Percentiles rank a stretch among this genome's conserved stretches.
Evolutionary conservation across 371 early-diverging fungal genomes (phyloP).

Genomic region (Mucor racemosus): DNA sequence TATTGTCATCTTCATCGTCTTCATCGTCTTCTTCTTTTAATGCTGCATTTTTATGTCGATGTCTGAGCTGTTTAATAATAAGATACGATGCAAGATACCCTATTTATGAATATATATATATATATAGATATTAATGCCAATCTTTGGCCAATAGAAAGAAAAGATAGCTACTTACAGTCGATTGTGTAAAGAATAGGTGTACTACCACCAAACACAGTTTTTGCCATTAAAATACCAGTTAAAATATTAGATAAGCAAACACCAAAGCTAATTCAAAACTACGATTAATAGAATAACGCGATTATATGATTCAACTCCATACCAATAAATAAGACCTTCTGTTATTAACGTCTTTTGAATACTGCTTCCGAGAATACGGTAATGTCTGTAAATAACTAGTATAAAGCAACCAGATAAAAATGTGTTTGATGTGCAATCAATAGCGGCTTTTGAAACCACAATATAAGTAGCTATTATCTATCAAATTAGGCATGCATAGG

Average conservation of each 20-base stretch:
- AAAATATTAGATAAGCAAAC: slow-evolving; percentile 51
- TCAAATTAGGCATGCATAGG: neutral
- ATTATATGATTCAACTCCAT: neutral
- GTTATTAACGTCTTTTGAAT: slow-evolving; percentile 43
- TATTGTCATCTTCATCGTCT: slow-evolving; percentile 27
- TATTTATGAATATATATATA: slow-evolving; percentile 5
- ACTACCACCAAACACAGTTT: slow-evolving; percentile 40
- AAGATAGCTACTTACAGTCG: slow-evolving; percentile 38
- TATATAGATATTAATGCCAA: neutral
- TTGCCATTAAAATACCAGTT: slow-evolving; percentile 41
- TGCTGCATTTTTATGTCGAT: slow-evolving; percentile 17
- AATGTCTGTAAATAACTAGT: slow-evolving; percentile 50
- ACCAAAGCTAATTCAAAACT: slow-evolving; percentile 37
- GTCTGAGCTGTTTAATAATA: slow-evolving; percentile 49
- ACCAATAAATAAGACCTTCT: slow-evolving; percentile 53
- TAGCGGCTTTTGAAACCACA: slow-evolving; percentile 39
- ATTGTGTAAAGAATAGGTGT: slow-evolving; percentile 52
- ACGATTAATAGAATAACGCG: neutral
- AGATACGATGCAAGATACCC: slow-evolving; percentile 56
- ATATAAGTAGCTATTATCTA: slow-evolving; percentile 32
- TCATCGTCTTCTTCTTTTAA: slow-evolving; percentile 13
- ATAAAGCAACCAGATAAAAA: slow-evolving; percentile 50
- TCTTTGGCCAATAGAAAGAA: too few relatives aligned
- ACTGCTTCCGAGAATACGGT: slow-evolving; percentile 40
- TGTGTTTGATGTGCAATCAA: slow-evolving; percentile 48